These are phyloP conservation scores for Terana coerulea DNA, from an alignment of 768 basidiomycete genomes.

Conservation along the genomic window DNA sequence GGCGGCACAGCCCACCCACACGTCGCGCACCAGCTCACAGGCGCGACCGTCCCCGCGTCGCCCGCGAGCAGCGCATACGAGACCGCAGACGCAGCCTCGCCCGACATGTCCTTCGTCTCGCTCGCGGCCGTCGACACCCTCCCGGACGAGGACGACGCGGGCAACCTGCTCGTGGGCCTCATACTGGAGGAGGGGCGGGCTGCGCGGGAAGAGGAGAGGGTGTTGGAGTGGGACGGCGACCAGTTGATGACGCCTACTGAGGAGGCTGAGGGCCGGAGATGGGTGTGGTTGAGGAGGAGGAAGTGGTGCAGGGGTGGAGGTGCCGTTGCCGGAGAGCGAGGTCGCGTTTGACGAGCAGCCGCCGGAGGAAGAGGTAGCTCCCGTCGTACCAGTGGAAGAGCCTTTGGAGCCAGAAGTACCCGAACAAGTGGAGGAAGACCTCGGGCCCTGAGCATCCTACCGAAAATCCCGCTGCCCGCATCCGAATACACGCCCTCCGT, in stretches of 20 bases:
- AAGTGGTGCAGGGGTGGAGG: too few relatives aligned
- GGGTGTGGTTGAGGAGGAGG: neutral
- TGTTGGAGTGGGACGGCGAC: neutral
- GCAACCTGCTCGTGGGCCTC: neutral
- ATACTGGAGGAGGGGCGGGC: too few relatives aligned
- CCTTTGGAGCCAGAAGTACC: neutral
- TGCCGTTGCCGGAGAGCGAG: too few relatives aligned
- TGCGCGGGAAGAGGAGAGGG: too few relatives aligned
- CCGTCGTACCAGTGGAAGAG: neutral
- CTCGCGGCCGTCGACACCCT: neutral
- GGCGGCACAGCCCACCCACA: too few relatives aligned
- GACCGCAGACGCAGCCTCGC: too few relatives aligned
- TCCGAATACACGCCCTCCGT: slow-evolving; percentile 1
- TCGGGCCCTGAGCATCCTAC: neutral
- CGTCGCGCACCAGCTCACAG: neutral
- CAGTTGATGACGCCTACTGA: neutral
- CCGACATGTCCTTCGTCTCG: slow-evolving; percentile 6
- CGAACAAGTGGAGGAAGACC: neutral
- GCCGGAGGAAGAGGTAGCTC: neutral
- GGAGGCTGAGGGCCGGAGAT: neutral
- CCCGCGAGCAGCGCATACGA: neutral
- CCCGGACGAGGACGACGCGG: slow-evolving; percentile 1
- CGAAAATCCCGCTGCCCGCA: neutral
- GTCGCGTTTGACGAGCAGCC: neutral
- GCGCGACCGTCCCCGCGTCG: neutral